Evolutionary conservation across 2,329 filamentous ascomycete genomes (phyloP).

Genomic region (Xylaria polymorpha): DNA sequence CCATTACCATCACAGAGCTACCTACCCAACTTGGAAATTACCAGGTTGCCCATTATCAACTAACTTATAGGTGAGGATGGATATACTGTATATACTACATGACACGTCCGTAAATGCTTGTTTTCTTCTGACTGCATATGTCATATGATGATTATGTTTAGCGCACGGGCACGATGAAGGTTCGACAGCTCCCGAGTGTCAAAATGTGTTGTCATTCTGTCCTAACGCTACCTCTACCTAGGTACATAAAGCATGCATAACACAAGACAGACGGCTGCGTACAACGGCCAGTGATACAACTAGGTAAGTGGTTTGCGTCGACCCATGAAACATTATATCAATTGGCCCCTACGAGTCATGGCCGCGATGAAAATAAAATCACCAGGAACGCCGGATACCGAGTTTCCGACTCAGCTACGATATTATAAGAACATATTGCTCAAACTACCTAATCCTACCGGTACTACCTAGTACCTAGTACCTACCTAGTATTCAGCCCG

Average conservation of each 20-base stretch:
- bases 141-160: constrained; percentile 11
- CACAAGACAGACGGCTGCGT: not conserved
- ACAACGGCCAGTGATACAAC: constrained; percentile 1
- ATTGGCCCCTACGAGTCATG: not conserved
- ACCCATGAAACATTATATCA: constrained; percentile 19
- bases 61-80: not conserved
- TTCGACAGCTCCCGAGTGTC: constrained; percentile 12
- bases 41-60: not conserved
- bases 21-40: not conserved
- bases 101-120: not conserved
- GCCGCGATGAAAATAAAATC: constrained; percentile 17
- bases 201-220: constrained; percentile 6
- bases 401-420: constrained; percentile 18
- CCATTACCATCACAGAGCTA: not conserved
- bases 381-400: constrained; percentile 23
- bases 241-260: not conserved
- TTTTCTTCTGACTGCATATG: not conserved
- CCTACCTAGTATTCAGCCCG: not conserved
- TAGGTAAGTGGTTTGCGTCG: not conserved
- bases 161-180: constrained; percentile 12
- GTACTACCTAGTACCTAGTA: too few relatives aligned
- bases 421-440: constrained; percentile 1
- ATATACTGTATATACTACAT: not conserved
- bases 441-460: not conserved
- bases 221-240: too few relatives aligned